Evolutionary conservation across 2,329 filamentous ascomycete genomes (phyloP).

Genomic region (Phyllosticta citrichinensis): DNA sequence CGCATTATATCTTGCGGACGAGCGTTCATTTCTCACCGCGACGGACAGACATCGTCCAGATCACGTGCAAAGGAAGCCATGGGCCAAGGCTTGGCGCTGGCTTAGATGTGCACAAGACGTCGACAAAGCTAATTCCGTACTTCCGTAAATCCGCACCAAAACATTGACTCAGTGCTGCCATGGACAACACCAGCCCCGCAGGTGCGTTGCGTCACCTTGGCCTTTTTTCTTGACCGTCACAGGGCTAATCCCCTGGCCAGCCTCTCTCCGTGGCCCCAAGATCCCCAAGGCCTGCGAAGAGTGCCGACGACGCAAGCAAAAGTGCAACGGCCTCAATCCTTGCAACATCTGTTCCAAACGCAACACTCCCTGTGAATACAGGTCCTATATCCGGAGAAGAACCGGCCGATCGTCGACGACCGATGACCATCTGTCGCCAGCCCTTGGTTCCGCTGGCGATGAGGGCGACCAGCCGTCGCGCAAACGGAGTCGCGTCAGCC

Average conservation of each 20-base stretch:
- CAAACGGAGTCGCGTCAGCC: background rate
- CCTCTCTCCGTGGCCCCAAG: constrained; percentile 9
- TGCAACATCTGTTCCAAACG: constrained; percentile 9
- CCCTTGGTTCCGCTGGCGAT: background rate
- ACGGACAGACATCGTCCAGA: background rate
- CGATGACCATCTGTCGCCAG: background rate
- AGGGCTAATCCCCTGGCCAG: background rate
- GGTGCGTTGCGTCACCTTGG: background rate
- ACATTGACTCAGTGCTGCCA: no score
- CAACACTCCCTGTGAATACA: constrained; percentile 7
- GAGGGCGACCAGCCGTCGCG: background rate
- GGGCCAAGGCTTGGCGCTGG: background rate
- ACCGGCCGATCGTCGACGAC: constrained; percentile 1
- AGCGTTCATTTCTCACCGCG: no score
- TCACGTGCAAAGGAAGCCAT: background rate
- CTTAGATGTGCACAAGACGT: background rate
- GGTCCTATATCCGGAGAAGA: constrained; percentile 8
- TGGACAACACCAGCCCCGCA: background rate
- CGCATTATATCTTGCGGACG: background rate
- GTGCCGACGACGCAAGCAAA: constrained; percentile 10
- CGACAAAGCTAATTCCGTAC: background rate
- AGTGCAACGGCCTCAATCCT: constrained; percentile 10
- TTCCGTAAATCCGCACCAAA: background rate
- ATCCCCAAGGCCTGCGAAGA: constrained; percentile 11
- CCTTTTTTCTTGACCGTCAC: background rate